Percentiles rank a stretch among this genome's conserved stretches.
phyloP scores from a whole-genome alignment of 306 rosid genomes.

The Boehmeria nivea region DNA sequence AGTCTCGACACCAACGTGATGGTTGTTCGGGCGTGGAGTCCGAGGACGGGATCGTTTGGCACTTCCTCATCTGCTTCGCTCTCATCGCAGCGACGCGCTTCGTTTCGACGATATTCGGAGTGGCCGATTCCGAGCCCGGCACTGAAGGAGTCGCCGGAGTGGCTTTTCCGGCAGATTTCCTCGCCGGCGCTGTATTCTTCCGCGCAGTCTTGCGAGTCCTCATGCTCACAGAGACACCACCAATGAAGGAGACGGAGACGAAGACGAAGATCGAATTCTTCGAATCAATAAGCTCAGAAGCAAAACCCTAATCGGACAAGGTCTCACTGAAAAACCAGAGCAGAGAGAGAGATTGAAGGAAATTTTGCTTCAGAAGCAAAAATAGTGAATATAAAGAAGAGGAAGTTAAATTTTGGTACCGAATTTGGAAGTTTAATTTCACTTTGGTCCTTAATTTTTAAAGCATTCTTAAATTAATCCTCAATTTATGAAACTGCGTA shows the following conservation, averaged over 20 bases:
- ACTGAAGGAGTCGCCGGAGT: too few relatives aligned
- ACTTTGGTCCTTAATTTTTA: too few relatives aligned
- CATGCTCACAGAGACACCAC: constrained; percentile 25
- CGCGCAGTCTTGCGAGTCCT: constrained; percentile 49
- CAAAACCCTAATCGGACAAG: background rate
- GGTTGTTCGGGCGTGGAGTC: constrained; percentile 29
- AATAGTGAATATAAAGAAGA: too few relatives aligned
- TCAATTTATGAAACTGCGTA: too few relatives aligned
- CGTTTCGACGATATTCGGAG: constrained; percentile 18
- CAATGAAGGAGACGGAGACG: too few relatives aligned
- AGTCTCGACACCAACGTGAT: constrained; percentile 39
- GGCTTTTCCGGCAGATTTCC: constrained; percentile 39
- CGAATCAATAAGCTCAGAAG: too few relatives aligned
- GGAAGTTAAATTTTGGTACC: too few relatives aligned
- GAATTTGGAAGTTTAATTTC: too few relatives aligned
- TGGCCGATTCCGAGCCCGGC: constrained; percentile 1
- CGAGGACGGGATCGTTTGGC: constrained; percentile 30
- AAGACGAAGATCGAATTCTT: too few relatives aligned
- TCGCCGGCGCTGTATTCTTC: constrained; percentile 45
- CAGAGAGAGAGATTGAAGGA: background rate
- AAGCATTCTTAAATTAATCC: too few relatives aligned
- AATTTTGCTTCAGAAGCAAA: background rate
- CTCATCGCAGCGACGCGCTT: constrained; percentile 34
- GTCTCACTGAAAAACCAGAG: background rate
- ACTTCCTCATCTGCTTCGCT: constrained; percentile 40